Conservation (phyloP, 2,329 filamentous ascomycete genomes). For the Aspergillus neoniger region DNA sequence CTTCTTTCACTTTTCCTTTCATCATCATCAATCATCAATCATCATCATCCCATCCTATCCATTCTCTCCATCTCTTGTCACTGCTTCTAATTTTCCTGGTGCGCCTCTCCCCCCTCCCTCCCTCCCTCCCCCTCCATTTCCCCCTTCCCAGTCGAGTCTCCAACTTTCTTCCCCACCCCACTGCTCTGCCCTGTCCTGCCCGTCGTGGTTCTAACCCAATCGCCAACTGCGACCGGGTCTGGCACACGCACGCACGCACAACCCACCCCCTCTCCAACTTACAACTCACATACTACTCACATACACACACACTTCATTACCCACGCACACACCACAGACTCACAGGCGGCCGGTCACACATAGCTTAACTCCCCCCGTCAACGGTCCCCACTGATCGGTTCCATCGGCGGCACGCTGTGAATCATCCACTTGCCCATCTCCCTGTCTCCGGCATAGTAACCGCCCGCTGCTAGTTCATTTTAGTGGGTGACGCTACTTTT, state of each 20-base stretch:
- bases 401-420: slow-evolving; percentile 24
- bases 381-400: slow-evolving; percentile 27
- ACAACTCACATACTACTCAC: slow-evolving; percentile 1
- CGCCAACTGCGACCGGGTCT: slow-evolving; percentile 13
- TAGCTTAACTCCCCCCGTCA: slow-evolving; percentile 9
- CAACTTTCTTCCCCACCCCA: slow-evolving; percentile 21
- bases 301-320: neutral
- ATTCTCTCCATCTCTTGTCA: neutral
- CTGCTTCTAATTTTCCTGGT: slow-evolving; percentile 16
- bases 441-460: slow-evolving; percentile 1
- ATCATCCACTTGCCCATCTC: slow-evolving; percentile 19
- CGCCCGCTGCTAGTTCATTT: neutral
- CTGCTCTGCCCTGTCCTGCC: slow-evolving; percentile 7
- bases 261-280: neutral
- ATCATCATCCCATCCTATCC: slow-evolving; percentile 6
- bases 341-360: slow-evolving; percentile 19
- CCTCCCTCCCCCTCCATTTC: slow-evolving; percentile 2
- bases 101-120: slow-evolving; percentile 4
- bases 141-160: slow-evolving; percentile 13
- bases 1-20: slow-evolving; percentile 14
- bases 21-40: slow-evolving; percentile 2
- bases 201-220: slow-evolving; percentile 18
- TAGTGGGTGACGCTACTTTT: slow-evolving; percentile 16
- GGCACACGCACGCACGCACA: slow-evolving; percentile 4
- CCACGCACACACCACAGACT: slow-evolving; percentile 13